A percentile compares a stretch with the other conserved stretches of the same genome.
Conservation (phyloP, 208 protist species). For the Willaertia magna region DNA sequence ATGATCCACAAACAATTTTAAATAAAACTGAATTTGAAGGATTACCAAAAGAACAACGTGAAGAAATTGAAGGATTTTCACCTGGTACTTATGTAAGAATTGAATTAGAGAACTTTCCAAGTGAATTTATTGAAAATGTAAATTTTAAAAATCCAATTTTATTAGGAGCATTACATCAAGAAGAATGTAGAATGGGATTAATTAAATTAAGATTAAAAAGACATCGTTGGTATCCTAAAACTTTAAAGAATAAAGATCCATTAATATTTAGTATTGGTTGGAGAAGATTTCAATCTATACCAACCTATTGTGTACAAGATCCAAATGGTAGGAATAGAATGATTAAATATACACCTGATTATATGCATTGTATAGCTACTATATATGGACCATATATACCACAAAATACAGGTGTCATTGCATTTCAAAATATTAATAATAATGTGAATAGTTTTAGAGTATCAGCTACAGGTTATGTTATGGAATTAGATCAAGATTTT, state of each 20-base stretch:
- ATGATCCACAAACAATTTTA: constrained; percentile 10
- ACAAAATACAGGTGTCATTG: constrained; percentile 85
- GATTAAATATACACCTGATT: constrained; percentile 98
- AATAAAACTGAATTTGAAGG: constrained; percentile 3
- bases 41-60: not conserved
- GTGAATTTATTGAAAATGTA: constrained; percentile 84
- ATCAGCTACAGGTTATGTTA: constrained; percentile 81
- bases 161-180: constrained; percentile 78
- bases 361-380: constrained; percentile 94
- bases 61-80: constrained; percentile 57
- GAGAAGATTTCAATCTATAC: constrained; percentile 88
- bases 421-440: constrained; percentile 58
- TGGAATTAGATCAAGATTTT: constrained; percentile 81
- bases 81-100: constrained; percentile 91
- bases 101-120: constrained; percentile 76
- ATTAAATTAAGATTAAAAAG: constrained; percentile 86
- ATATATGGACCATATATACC: constrained; percentile 94
- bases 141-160: constrained; percentile 60
- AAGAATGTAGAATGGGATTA: constrained; percentile 83
- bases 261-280: constrained; percentile 96
- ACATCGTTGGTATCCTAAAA: constrained; percentile 94
- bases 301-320: constrained; percentile 84
- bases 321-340: constrained; percentile 84
- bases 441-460: constrained; percentile 68
- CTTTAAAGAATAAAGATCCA: constrained; percentile 96